Evolutionary conservation across 2,329 filamentous ascomycete genomes (phyloP).

Genomic region (Spiromastix sp.): DNA sequence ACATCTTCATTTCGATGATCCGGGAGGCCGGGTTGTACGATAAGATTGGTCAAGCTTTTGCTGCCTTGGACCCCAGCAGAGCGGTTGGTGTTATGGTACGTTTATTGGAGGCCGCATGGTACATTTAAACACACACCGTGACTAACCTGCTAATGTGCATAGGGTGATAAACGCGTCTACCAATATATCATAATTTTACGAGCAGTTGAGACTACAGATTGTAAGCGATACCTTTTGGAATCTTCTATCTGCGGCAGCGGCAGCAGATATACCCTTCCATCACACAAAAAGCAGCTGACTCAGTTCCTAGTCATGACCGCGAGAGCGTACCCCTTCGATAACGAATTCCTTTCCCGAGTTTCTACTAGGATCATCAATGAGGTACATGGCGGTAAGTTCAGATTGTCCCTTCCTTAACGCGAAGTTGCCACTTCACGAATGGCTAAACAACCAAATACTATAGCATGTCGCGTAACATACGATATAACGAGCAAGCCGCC

Average conservation of each 20-base stretch:
- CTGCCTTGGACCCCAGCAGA: conserved; percentile 55
- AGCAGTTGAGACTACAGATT: conserved; percentile 54
- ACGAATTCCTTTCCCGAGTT: conserved; percentile 55
- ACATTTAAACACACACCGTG: too few relatives aligned
- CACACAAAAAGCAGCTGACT: too few relatives aligned
- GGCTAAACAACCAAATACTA: background rate
- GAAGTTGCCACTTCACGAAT: background rate
- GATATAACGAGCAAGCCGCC: conserved; percentile 56
- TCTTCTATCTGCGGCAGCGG: background rate
- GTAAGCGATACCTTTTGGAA: background rate
- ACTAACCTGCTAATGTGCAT: background rate
- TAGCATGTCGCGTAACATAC: conserved; percentile 35
- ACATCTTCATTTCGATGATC: conserved; percentile 39
- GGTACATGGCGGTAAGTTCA: conserved; percentile 48
- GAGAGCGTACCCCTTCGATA: conserved; percentile 56
- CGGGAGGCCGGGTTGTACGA: conserved; percentile 35
- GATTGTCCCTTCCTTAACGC: background rate
- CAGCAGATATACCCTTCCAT: too few relatives aligned
- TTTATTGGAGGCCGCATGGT: too few relatives aligned
- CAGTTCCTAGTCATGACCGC: conserved; percentile 69
- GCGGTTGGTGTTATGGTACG: conserved; percentile 41
- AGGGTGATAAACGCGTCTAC: conserved; percentile 58
- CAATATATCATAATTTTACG: conserved; percentile 50
- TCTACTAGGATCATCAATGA: conserved; percentile 62
- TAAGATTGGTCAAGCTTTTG: conserved; percentile 60